Evolutionary conservation across 495 filamentous ascomycete genomes (phyloP).

Genomic region (Talaromyces nanjingensis): DNA sequence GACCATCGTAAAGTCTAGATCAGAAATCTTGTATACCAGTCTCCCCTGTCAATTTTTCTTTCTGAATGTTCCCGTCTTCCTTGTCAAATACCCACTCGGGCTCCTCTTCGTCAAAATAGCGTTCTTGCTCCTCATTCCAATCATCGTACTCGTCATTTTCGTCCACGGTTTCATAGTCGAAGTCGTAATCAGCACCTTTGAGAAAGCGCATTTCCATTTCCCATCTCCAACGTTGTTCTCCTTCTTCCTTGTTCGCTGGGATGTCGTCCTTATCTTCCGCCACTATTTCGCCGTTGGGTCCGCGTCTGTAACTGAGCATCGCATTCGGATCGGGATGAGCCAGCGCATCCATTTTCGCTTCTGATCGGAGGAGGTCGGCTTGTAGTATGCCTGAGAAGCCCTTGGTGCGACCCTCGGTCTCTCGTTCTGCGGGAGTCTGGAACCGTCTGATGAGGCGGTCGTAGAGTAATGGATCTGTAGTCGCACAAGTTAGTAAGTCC

Average conservation of each 20-base stretch:
- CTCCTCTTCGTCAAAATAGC: slow-evolving; percentile 73
- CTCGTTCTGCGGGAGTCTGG: slow-evolving; percentile 64
- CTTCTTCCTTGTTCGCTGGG: slow-evolving; percentile 57
- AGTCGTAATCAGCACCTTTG: slow-evolving; percentile 64
- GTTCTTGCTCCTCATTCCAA: slow-evolving; percentile 52
- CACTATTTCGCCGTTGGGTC: slow-evolving; percentile 48
- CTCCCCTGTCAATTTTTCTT: slow-evolving; percentile 48
- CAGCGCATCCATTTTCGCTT: slow-evolving; percentile 63
- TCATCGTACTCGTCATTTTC: slow-evolving; percentile 64
- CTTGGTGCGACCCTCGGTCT: slow-evolving; percentile 60
- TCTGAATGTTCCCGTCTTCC: slow-evolving; percentile 27
- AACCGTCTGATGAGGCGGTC: slow-evolving; percentile 74
- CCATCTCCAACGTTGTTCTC: slow-evolving; percentile 55
- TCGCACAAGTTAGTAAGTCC: slow-evolving; percentile 21
- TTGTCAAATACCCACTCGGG: slow-evolving; percentile 52
- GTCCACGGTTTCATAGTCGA: slow-evolving; percentile 66
- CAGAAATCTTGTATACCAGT: slow-evolving; percentile 80
- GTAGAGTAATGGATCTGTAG: slow-evolving; percentile 68
- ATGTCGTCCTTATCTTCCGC: slow-evolving; percentile 51
- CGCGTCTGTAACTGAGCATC: slow-evolving; percentile 38
- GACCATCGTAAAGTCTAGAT: slow-evolving; percentile 10
- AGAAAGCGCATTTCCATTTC: slow-evolving; percentile 67
- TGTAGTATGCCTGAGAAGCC: slow-evolving; percentile 70
- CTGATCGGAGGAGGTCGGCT: slow-evolving; percentile 62
- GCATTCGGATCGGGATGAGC: slow-evolving; percentile 46